Evolutionary conservation across 176 grass and related monocot genomes (phyloP).

Genomic region (Lolium rigidum): DNA sequence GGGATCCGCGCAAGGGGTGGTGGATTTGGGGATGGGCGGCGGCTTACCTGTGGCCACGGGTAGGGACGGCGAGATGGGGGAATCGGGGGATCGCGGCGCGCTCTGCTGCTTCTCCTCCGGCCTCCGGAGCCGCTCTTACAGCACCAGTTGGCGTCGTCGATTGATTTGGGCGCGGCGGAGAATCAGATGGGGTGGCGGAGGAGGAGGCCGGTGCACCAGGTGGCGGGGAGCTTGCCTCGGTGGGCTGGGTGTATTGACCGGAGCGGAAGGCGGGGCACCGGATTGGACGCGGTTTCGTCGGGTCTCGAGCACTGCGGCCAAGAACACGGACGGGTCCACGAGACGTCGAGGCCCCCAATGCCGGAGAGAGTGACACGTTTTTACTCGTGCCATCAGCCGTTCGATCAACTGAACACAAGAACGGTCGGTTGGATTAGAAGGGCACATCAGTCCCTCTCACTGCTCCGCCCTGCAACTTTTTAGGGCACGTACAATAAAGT

Average conservation of each 20-base stretch:
- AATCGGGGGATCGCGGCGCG: background rate
- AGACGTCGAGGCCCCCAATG: no score
- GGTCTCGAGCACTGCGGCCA: background rate
- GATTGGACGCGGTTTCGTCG: background rate
- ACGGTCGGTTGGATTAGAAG: no score
- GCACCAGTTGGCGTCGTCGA: background rate
- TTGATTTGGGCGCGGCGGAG: slow-evolving; percentile 27
- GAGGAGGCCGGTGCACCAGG: background rate
- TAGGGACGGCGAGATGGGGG: background rate
- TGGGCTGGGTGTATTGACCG: background rate
- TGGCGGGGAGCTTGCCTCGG: background rate
- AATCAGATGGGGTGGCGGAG: background rate
- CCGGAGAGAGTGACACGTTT: no score
- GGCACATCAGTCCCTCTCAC: no score
- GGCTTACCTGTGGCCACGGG: background rate
- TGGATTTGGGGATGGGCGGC: background rate
- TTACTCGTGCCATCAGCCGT: no score
- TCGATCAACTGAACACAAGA: no score
- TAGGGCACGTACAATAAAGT: no score
- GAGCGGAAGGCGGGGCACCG: background rate
- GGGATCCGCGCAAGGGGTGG: background rate
- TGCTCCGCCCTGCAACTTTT: no score
- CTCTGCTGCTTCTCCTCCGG: background rate
- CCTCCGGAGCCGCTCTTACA: background rate
- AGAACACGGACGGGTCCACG: no score